Base-by-base conservation (phyloP, 2,329 filamentous ascomycete genomes). In the Monilinia laxa region DNA sequence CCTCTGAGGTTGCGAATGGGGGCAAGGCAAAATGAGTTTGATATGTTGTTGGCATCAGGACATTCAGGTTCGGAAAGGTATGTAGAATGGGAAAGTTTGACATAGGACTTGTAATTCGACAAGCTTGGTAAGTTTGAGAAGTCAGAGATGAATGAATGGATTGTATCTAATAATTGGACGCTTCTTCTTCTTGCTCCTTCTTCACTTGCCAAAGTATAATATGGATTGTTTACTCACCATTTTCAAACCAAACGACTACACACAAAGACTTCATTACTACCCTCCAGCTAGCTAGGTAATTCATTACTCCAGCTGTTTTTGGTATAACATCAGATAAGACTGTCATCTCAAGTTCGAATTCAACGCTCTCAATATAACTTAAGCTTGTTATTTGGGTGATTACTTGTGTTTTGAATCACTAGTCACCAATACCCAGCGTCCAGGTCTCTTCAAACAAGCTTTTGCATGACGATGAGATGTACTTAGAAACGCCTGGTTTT, bases 1-100 rank as follows among this genome's bases (percentile, higher is more conserved):
- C 68, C 67, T 16, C 45, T 68, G 16, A 70, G 60, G 42, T 57
- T 70, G 4, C 53, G 52, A 25, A 18, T 40, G 10, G n/a, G 28
- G 23, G 62, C 58, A 5, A 45, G n/a, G 2, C 60, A 67, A 12
- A 60, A 65, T 28, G 65, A 67, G 2, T 67, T 67, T 53, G 60
- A 58, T 12, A 42, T 16, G 2, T 25, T 64, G n/a, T 28, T 58
- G 18, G 60, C 58, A 20, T 53, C 35, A 10, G 62, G 53, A 20
- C 31, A 35, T 16, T 4, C 9, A 12, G 62, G 62, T 7, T 57
- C 40, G 2, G 65, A 67, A 54, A 63, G 60, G 12, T 64, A 65
- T 55, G 67, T 4, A 63, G 69, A 0, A 75, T 75, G 2, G 80
- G 78, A 65, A 74, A 79, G 2, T 31, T 63, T 55, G 49, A 55